Evolutionary conservation across 2,329 filamentous ascomycete species (phyloP).

Genomic region (Gremmenia infestans): DNA sequence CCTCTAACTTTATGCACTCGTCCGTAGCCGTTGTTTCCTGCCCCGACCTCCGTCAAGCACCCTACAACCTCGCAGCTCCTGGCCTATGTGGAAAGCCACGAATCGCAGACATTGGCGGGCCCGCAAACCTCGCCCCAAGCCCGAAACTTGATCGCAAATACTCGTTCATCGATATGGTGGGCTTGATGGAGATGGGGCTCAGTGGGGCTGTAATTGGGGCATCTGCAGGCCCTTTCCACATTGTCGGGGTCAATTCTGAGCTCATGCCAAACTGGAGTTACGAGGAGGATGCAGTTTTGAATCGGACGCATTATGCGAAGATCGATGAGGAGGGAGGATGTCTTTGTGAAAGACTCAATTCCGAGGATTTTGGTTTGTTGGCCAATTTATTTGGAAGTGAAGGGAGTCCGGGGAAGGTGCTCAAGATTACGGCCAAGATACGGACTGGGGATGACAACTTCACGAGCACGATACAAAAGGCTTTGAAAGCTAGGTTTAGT

Average conservation of each 20-base stretch:
- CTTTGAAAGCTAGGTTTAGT: slow-evolving; percentile 31
- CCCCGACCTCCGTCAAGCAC: slow-evolving; percentile 35
- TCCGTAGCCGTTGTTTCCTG: slow-evolving; percentile 27
- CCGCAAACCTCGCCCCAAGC: slow-evolving; percentile 36
- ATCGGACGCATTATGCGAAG: slow-evolving; percentile 29
- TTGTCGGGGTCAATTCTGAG: slow-evolving; percentile 39
- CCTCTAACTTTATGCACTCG: slow-evolving; percentile 22
- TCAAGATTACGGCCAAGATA: slow-evolving; percentile 34
- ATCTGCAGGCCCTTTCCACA: slow-evolving; percentile 39
- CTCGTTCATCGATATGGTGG: slow-evolving; percentile 30
- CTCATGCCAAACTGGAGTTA: slow-evolving; percentile 37
- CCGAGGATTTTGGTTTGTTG: slow-evolving; percentile 37
- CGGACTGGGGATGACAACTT: slow-evolving; percentile 32
- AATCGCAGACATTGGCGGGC: slow-evolving; percentile 42
- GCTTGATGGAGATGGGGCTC: slow-evolving; percentile 34
- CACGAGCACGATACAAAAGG: slow-evolving; percentile 31
- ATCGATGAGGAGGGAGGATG: slow-evolving; percentile 18
- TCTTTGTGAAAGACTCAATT: slow-evolving; percentile 23
- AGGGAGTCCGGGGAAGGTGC: slow-evolving; percentile 32
- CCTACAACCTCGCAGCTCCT: slow-evolving; percentile 35
- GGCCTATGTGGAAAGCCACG: slow-evolving; percentile 37
- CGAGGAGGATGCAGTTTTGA: slow-evolving; percentile 22
- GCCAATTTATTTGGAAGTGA: slow-evolving; percentile 37
- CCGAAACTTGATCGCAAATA: slow-evolving; percentile 35
- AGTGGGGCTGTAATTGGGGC: slow-evolving; percentile 37